These are phyloP conservation scores for Suhomyces maxii DNA, from an alignment of 1,139 yeast species.

Conservation along the genomic window DNA sequence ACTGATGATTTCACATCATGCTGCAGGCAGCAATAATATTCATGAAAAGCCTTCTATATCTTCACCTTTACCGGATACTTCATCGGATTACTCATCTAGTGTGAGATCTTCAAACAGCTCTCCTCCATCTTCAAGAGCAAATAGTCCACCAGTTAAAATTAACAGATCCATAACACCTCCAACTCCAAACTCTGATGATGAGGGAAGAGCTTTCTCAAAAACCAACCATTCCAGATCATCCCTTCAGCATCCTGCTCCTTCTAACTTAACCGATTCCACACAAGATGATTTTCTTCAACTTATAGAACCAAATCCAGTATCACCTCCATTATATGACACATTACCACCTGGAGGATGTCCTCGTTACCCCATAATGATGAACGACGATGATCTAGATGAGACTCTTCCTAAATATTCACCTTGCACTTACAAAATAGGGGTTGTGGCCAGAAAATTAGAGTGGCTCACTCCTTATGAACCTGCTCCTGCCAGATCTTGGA, in stretches of 20 bases:
- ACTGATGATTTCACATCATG: not conserved
- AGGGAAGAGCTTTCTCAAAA: not conserved
- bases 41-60: not conserved
- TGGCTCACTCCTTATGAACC: slow-evolving; percentile 69
- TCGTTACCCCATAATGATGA: slow-evolving; percentile 44
- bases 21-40: slow-evolving; percentile 4
- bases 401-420: slow-evolving; percentile 54
- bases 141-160: slow-evolving; percentile 6
- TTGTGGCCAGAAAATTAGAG: slow-evolving; percentile 58
- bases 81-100: slow-evolving; percentile 9
- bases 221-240: not conserved
- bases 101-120: slow-evolving; percentile 10
- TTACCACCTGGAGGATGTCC: slow-evolving; percentile 53
- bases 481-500: slow-evolving; percentile 65
- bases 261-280: not conserved
- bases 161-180: slow-evolving; percentile 10
- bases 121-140: slow-evolving; percentile 9
- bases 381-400: not conserved
- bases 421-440: slow-evolving; percentile 55
- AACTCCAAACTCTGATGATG: slow-evolving; percentile 2
- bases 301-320: slow-evolving; percentile 52
- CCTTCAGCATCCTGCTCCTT: not conserved
- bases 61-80: slow-evolving; percentile 7
- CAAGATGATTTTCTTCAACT: slow-evolving; percentile 30
- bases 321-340: slow-evolving; percentile 48